A percentile compares a stretch with the other conserved stretches of the same genome.
Evolutionary conservation across 202 grass and related monocot genomes (phyloP).

Genomic region (Bolboschoenoplectus hybrid): DNA sequence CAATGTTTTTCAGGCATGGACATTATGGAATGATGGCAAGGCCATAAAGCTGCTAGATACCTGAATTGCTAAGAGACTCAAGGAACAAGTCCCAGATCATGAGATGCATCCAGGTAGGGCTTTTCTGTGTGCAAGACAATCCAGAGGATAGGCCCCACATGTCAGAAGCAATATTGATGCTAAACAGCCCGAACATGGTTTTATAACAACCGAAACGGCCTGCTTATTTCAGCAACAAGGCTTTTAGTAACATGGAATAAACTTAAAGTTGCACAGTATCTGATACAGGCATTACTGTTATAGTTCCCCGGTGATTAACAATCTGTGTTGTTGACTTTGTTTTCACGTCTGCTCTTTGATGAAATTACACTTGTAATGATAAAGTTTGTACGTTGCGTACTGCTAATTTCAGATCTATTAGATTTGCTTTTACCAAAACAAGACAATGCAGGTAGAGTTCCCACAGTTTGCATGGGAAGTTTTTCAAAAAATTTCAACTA

Average conservation of each 20-base stretch:
- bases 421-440: neutral
- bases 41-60: conserved; percentile 49
- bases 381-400: neutral
- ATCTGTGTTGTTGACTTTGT: neutral
- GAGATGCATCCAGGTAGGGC: conserved; percentile 66
- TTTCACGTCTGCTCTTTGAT: neutral
- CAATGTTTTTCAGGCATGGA: conserved; percentile 58
- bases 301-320: conserved; percentile 44
- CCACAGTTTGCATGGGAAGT: neutral
- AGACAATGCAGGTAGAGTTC: neutral
- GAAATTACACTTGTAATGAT: neutral
- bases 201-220: conserved; percentile 55
- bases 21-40: conserved; percentile 64
- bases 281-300: conserved; percentile 47
- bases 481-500: neutral
- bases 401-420: neutral
- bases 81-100: conserved; percentile 42
- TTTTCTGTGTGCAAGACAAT: conserved; percentile 74
- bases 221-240: conserved; percentile 48
- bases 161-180: conserved; percentile 60
- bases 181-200: conserved; percentile 48
- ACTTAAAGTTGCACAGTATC: conserved; percentile 46
- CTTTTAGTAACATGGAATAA: conserved; percentile 53
- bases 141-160: conserved; percentile 74
- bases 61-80: conserved; percentile 17